Evolutionary conservation across 129 eudicot genomes (phyloP).

Genomic region (Kitagawia praeruptora): DNA sequence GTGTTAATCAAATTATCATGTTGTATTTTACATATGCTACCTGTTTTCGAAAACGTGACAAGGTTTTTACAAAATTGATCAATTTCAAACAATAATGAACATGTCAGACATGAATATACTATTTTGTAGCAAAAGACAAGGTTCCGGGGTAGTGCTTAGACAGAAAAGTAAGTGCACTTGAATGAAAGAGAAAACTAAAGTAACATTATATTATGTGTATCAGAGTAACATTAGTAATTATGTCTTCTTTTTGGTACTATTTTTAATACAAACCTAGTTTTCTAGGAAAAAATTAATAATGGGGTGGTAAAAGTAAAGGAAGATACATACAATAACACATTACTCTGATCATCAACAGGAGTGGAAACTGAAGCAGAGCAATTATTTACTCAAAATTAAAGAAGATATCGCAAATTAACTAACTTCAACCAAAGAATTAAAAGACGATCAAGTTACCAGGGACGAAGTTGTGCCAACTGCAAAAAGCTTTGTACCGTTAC

Average conservation of each 20-base stretch:
- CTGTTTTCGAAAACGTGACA: too few species aligned
- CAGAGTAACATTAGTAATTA: not conserved
- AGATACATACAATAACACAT: not conserved
- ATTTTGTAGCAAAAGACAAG: not conserved
- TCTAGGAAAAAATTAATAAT: not conserved
- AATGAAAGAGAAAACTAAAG: not conserved
- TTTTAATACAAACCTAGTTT: not conserved
- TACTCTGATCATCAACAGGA: not conserved
- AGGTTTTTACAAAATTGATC: not conserved
- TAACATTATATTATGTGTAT: not conserved
- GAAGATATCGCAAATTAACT: not conserved
- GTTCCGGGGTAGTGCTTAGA: not conserved
- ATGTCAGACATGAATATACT: not conserved
- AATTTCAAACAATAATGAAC: not conserved
- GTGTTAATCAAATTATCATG: not conserved
- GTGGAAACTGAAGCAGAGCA: not conserved
- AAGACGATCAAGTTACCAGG: constrained; percentile 39
- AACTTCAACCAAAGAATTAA: not conserved
- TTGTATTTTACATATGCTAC: too few species aligned
- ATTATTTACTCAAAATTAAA: not conserved
- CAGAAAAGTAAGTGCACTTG: not conserved
- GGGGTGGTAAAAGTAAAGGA: not conserved
- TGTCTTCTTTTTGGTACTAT: too few species aligned
- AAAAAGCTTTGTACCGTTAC: constrained; percentile 84
- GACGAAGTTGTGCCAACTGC: constrained; percentile 94